Percentiles rank a stretch among this genome's conserved stretches.
phyloP scores from a whole-genome alignment of 2,329 filamentous ascomycete genomes.

The Chrysosphaeria jannelii region DNA sequence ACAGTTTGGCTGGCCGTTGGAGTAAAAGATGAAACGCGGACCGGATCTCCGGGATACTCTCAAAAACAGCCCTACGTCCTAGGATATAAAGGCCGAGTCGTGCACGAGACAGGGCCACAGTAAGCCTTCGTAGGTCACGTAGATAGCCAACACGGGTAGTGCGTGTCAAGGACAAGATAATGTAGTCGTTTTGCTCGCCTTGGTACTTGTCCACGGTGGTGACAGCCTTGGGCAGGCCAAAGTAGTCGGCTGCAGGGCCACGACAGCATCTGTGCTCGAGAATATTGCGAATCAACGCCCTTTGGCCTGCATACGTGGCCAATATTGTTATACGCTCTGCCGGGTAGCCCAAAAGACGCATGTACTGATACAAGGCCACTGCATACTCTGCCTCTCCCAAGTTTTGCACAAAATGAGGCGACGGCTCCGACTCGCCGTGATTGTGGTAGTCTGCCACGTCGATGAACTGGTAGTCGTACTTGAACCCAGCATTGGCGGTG shows the following conservation, averaged over 20 bases:
- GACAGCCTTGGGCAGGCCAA: constrained; percentile 67
- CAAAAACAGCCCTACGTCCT: constrained; percentile 66
- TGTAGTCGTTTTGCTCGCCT: constrained; percentile 88
- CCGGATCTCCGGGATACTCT: constrained; percentile 61
- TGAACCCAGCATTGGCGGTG: constrained; percentile 68
- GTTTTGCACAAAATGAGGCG: constrained; percentile 88
- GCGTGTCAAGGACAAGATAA: constrained; percentile 76
- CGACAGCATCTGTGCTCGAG: constrained; percentile 54
- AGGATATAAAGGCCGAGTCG: constrained; percentile 78
- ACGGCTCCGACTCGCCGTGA: constrained; percentile 61
- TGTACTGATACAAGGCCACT: constrained; percentile 87
- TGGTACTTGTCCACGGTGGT: constrained; percentile 97
- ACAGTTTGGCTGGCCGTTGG: constrained; percentile 49
- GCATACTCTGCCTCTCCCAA: constrained; percentile 91
- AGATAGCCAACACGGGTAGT: constrained; percentile 78
- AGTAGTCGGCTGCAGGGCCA: constrained; percentile 55
- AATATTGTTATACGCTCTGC: constrained; percentile 61
- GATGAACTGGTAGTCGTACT: constrained; percentile 89
- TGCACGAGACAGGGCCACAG: constrained; percentile 77
- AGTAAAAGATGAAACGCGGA: constrained; percentile 61
- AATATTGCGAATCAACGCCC: constrained; percentile 67
- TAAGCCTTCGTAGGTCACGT: constrained; percentile 73
- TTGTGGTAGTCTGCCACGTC: constrained; percentile 84
- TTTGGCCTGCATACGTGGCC: constrained; percentile 78
- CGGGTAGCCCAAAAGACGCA: constrained; percentile 84